Conservation (phyloP, 805 yeast genomes). For the Starmerella stellata region DNA sequence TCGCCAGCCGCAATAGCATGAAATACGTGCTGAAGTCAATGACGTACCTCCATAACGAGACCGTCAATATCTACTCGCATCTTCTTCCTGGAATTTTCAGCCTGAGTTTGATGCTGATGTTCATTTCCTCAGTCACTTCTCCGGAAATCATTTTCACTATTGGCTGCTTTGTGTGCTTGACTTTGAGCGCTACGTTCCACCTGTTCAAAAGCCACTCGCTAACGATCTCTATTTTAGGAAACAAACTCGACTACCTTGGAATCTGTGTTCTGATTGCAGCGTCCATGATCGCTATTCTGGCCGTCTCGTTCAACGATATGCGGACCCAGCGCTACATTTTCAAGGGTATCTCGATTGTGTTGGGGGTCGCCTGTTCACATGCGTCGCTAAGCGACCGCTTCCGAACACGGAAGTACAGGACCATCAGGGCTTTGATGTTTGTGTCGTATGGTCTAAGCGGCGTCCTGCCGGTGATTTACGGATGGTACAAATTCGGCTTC, state of each 20-base stretch:
- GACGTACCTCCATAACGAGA: conserved; percentile 46
- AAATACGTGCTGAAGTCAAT: conserved; percentile 32
- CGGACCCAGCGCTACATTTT: conserved; percentile 18
- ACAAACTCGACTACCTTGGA: conserved; percentile 60
- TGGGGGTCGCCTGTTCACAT: conserved; percentile 46
- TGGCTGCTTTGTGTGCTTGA: conserved; percentile 43
- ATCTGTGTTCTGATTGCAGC: conserved; percentile 50
- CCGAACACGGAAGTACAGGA: conserved; percentile 52
- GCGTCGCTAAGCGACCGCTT: conserved; percentile 51
- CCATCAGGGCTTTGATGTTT: conserved; percentile 61
- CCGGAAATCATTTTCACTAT: conserved; percentile 35
- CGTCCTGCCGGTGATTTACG: conserved; percentile 45
- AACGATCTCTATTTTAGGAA: conserved; percentile 36
- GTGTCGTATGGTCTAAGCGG: conserved; percentile 68
- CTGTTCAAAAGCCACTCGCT: conserved; percentile 49
- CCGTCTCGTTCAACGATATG: conserved; percentile 30
- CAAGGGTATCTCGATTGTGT: conserved; percentile 30
- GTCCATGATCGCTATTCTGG: conserved; percentile 36
- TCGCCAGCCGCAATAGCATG: conserved; percentile 36
- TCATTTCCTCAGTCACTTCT: conserved; percentile 18
- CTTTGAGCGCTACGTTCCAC: conserved; percentile 50
- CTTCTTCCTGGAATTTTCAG: conserved; percentile 25
- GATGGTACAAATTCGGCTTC: conserved; percentile 33
- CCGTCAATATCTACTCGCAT: conserved; percentile 55
- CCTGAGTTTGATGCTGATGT: conserved; percentile 9